Evolutionary conservation across 306 rosid species (phyloP).

Genomic region (Corylus americana): DNA sequence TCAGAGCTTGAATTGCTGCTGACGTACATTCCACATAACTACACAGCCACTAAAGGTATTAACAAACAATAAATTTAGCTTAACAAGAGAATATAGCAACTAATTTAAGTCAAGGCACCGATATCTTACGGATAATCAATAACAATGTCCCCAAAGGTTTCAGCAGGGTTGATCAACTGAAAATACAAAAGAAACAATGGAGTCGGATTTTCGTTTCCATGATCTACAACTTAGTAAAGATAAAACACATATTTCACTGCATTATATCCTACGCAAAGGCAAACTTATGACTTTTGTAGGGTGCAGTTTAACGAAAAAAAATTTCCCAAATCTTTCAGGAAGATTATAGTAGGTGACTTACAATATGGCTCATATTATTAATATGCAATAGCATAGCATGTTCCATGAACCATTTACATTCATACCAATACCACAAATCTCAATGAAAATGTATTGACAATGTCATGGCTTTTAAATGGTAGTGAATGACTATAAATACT

Average conservation of each 20-base stretch:
- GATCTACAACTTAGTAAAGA: conserved; percentile 1
- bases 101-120: conserved; percentile 26
- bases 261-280: neutral
- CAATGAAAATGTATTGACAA: neutral
- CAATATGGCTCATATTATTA: neutral
- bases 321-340: neutral
- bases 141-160: conserved; percentile 95
- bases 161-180: conserved; percentile 93
- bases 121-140: conserved; percentile 90
- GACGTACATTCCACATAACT: conserved; percentile 94
- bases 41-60: conserved; percentile 8
- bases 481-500: neutral
- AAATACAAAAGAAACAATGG: conserved; percentile 28
- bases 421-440: neutral
- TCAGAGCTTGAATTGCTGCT: conserved; percentile 81
- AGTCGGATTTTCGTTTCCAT: conserved; percentile 12
- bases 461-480: neutral
- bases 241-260: neutral
- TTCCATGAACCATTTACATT: neutral
- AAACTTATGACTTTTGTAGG: neutral
- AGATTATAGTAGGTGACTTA: neutral
- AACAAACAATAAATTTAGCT: neutral
- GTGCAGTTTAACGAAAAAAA: neutral
- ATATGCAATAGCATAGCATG: neutral
- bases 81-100: conserved; percentile 3